Base-by-base conservation (phyloP, 2,329 filamentous ascomycete genomes). In the Aureobasidium lini region DNA sequence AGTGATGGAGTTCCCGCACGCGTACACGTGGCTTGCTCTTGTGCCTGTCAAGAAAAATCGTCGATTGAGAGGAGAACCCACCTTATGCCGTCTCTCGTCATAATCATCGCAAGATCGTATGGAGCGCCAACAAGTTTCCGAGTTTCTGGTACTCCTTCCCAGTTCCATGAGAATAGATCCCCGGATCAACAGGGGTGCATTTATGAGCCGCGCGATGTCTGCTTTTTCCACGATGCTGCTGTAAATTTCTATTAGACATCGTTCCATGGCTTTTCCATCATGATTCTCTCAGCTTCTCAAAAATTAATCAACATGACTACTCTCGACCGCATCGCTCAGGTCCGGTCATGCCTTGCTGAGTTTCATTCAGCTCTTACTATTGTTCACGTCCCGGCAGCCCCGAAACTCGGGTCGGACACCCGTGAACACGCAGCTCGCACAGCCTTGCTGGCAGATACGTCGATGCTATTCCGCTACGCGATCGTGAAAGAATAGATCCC, bases 171-270 rank as follows among this genome's bases (percentile, higher is more conserved):
- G 28, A 10, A 16, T 4, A 11, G 42, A 42, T 57, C 54, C 54
- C 54, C 54, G 23, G 54, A 57, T 57, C 54, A 57, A 37, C 54
- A 57, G 54, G 54, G 54, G 54, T 48, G 13, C 39, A 10, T 28
- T 2, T 44, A 31, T 10, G 7, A 36, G 52, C 52, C 15, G 52
- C 52, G 43, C 39, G 15, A 54, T 56, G 34, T 56, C n/a, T 56
- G 52, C 39, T 56, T 56, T 56, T 56, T 56, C 40, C 16, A 29
- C 39, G 52, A 56, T 56, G 11, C 13, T 18, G 11, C 52, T 18
- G 18, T 40, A 37, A 23, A 15, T 46, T 44, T 13, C 29, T 16
- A 56, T 37, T 40, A 56, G 28, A 56, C 52, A 36, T 13, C 23
- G 10, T 56, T 56, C 40, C 39, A 44, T 29, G 52, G 37, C 37